Conservation (phyloP, 192 early-diverging fungal species). For the Gonapodya prolifera region DNA sequence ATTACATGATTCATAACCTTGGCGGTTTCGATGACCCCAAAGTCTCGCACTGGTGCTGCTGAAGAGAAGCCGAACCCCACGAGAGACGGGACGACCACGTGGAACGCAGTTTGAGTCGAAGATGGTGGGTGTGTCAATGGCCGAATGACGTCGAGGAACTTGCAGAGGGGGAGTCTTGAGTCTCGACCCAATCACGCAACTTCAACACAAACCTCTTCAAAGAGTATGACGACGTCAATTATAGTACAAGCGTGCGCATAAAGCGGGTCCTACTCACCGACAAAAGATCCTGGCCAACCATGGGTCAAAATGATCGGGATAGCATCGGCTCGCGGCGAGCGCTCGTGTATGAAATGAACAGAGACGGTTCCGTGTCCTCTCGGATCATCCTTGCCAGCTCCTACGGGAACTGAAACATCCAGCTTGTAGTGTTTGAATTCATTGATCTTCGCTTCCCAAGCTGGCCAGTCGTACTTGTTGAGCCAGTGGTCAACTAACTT, state of each 20-base stretch:
- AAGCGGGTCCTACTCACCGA: neutral
- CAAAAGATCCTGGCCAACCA: constrained; percentile 52
- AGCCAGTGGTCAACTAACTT: neutral
- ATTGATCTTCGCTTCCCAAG: neutral
- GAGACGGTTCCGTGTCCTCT: neutral
- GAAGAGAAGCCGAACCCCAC: constrained; percentile 49
- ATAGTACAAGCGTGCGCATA: too few species aligned
- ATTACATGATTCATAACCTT: constrained; percentile 14
- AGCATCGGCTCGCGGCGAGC: constrained; percentile 14
- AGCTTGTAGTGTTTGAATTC: constrained; percentile 1
- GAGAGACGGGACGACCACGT: constrained; percentile 49
- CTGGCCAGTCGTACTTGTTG: constrained; percentile 1
- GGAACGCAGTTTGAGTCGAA: constrained; percentile 25
- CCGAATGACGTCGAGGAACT: constrained; percentile 43
- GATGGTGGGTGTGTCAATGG: constrained; percentile 22
- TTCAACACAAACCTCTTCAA: too few species aligned
- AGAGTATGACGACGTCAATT: too few species aligned
- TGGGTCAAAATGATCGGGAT: constrained; percentile 50
- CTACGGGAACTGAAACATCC: neutral
- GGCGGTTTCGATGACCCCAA: constrained; percentile 11
- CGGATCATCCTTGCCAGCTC: neutral
- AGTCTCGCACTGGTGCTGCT: constrained; percentile 8
- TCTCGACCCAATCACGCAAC: too few species aligned
- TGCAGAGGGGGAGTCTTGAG: too few species aligned
- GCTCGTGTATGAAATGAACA: constrained; percentile 12